Evolutionary conservation across 1,284 basidiomycete genomes (phyloP), one percentile per base, ranked within the genome.

Genomic region (Polyporus tsugae): DNA sequence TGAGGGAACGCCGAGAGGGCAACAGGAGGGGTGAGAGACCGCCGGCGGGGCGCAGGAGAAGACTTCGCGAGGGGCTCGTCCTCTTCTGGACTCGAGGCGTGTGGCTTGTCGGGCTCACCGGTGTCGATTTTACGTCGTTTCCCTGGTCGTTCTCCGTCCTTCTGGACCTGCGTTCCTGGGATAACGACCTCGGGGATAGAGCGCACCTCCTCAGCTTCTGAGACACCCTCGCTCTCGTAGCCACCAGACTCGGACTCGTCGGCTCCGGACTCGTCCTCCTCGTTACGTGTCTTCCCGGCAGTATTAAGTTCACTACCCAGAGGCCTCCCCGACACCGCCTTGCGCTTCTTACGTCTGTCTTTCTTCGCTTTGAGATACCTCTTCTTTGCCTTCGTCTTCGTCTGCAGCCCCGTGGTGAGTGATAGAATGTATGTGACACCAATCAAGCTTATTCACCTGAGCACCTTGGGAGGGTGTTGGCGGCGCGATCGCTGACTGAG

Each of bases 1-100:
- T 90, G 80, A 2, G 95, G 93, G 77, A 97, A 96, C 0, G 84
- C 84, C 0, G 90, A 87, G 3, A 94, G 82, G 17, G 84, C 71
- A 9, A 79, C 78, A 7, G 76, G 75, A 7, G 79, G 79, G 17
- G 77, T 75, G 10, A 81, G 78, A 15, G 82, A 80, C 6, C 77
- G 76, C 29, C 77, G 76, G 29, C 46, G 73, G 13, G 64, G 29
- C 69, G 60, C 70, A 65, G 61, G 58, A 42, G 68, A 38, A 60
- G 52, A 58, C 35, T 68, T 39, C 36, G 46, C 52, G 60, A 60
- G n/a, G 6, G 49, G 58, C 58, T 13, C 59, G 3, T 64, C 64
- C 29, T 66, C 64, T 71, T 69, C 46, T 49, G 58, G 53, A 63
- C 70, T 53, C 53, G 73, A 62, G 63, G 60, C 46, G 69, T 69